Conservation (phyloP, 441 rosid genomes). For the Isatis lusitanica region DNA sequence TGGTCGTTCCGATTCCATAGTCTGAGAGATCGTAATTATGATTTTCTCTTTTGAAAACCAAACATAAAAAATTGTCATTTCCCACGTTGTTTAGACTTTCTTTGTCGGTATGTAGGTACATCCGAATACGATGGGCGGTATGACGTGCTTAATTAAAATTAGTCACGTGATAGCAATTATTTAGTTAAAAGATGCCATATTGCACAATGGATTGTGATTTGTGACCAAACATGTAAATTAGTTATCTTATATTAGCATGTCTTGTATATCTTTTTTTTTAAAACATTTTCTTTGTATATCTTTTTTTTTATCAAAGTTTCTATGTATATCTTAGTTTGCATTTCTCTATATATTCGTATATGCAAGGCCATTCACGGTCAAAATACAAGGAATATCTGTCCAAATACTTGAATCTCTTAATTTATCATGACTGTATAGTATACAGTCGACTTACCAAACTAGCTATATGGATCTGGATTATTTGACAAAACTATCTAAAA, state of each 20-base stretch:
- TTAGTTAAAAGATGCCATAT: neutral
- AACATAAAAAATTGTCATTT: slow-evolving; percentile 1
- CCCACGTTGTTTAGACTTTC: slow-evolving; percentile 1
- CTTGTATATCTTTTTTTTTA: too few species aligned
- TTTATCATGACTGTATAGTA: neutral
- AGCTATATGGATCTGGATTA: neutral
- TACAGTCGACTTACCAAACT: neutral
- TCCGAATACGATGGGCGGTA: neutral
- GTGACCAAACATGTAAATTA: neutral
- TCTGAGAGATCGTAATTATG: neutral
- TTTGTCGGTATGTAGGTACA: neutral
- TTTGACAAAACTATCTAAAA: neutral
- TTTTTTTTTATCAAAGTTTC: too few species aligned
- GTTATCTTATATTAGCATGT: neutral
- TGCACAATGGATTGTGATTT: neutral
- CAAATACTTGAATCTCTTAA: neutral
- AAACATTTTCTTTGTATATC: too few species aligned
- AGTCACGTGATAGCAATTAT: neutral
- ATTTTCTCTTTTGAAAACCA: slow-evolving; percentile 1
- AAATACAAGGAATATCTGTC: neutral
- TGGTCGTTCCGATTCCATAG: neutral
- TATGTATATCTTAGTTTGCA: neutral
- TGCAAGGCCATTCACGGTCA: neutral
- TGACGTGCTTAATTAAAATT: neutral
- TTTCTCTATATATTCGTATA: neutral